phyloP scores from a whole-genome alignment of 345 rosid species.

The thale cress (Arabidopsis thaliana) region TAIR10.1 NC_003076.8:22505001-22505500 shows the following conservation, averaged over 20 bases:
- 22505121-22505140: conserved; percentile 17
- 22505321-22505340: not conserved
- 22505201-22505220: no score
- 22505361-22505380: not conserved
- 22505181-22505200: not conserved
- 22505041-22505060: not conserved
- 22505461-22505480: conserved; percentile 34
- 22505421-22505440: conserved; percentile 38
- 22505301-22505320: not conserved
- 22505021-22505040: not conserved
- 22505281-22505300: no score
- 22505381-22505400: not conserved
- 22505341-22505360: not conserved
- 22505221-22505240: not conserved
- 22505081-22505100: conserved; percentile 14
- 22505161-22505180: not conserved
- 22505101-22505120: conserved; percentile 1
- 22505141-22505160: not conserved
- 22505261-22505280: not conserved
- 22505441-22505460: conserved; percentile 41
- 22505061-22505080: not conserved
- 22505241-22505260: not conserved
- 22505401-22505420: conserved; percentile 32
- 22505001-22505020: conserved; percentile 1
- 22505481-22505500: conserved; percentile 37